Conservation (phyloP, 306 rosid species). For the Malus domestica region ASM211411v1 NC_041799.1:42607501-42608000, state of each 20-base stretch:
- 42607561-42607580: conserved; percentile 78
- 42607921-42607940: no score
- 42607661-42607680: conserved; percentile 1
- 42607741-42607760: conserved; percentile 56
- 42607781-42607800: conserved; percentile 77
- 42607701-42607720: conserved; percentile 9
- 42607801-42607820: conserved; percentile 92
- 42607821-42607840: conserved; percentile 70
- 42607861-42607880: no score
- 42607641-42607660: conserved; percentile 59
- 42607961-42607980: no score
- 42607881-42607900: no score
- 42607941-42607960: no score
- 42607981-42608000: no score
- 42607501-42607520: conserved; percentile 1
- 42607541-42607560: conserved; percentile 24
- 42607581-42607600: conserved; percentile 88
- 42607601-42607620: conserved; percentile 98
- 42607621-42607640: conserved; percentile 90
- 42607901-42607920: no score
- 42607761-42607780: conserved; percentile 76
- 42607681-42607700: conserved; percentile 9
- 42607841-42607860: no score
- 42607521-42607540: neutral
- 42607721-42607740: neutral